Evolutionary conservation across 805 yeast species (phyloP).

Genomic region (Suhomyces emberorum): DNA sequence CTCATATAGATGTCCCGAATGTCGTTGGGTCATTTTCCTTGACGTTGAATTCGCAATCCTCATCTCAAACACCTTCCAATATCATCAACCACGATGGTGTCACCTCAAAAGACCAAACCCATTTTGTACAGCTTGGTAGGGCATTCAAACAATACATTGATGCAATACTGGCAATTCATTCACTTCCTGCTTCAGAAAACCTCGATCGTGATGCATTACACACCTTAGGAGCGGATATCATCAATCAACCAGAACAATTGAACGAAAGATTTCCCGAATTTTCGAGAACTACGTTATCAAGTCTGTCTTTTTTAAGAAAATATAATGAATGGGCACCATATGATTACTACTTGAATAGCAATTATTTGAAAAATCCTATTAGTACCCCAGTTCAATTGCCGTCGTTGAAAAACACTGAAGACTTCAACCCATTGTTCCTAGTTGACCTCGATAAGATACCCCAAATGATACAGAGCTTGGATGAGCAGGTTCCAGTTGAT

Average conservation of each 20-base stretch:
- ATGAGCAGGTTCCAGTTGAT: background rate
- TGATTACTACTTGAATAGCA: background rate
- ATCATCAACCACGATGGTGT: too few relatives aligned
- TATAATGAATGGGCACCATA: slow-evolving; percentile 1
- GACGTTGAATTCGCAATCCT: too few relatives aligned
- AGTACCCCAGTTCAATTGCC: slow-evolving; percentile 6
- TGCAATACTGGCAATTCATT: background rate
- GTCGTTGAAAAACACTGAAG: background rate
- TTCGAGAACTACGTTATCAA: background rate
- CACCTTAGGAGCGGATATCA: background rate
- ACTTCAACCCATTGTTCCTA: slow-evolving; percentile 8
- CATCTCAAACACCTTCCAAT: too few relatives aligned
- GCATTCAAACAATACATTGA: slow-evolving; percentile 1
- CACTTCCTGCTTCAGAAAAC: background rate
- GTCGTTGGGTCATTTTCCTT: too few relatives aligned
- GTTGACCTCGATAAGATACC: background rate
- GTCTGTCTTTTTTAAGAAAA: background rate
- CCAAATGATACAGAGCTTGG: background rate
- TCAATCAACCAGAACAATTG: background rate
- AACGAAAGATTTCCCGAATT: background rate
- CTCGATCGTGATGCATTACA: slow-evolving; percentile 1
- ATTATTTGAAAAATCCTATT: background rate
- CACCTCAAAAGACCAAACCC: too few relatives aligned
- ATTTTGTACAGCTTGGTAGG: slow-evolving; percentile 1
- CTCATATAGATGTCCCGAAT: too few relatives aligned